phyloP scores from a whole-genome alignment of 139 green algal genomes.

The Penium margaritaceum region DNA sequence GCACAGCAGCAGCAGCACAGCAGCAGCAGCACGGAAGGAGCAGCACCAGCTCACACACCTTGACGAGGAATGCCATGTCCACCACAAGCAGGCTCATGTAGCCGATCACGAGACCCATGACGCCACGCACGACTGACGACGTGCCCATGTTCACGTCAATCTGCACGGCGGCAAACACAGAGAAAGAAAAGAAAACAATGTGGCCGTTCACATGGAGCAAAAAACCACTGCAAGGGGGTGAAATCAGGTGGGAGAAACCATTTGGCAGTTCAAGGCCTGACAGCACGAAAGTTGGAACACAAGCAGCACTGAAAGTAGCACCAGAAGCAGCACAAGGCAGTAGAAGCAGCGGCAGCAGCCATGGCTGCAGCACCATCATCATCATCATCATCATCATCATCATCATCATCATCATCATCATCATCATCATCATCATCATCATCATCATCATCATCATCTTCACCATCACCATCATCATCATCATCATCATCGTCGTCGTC shows the following conservation, averaged over 20 bases:
- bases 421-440: conserved; percentile 6
- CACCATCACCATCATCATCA: conserved; percentile 1
- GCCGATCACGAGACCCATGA: conserved; percentile 18
- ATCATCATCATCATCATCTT: conserved; percentile 7
- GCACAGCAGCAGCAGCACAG: neutral
- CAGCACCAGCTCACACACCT: conserved; percentile 17
- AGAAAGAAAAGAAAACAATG: too few relatives aligned
- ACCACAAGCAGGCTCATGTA: conserved; percentile 38
- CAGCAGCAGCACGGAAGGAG: neutral
- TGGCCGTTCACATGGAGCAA: too few relatives aligned
- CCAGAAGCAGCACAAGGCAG: too few relatives aligned
- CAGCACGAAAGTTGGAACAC: too few relatives aligned
- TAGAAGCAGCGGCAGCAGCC: too few relatives aligned
- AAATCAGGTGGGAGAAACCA: too few relatives aligned
- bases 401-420: conserved; percentile 6
- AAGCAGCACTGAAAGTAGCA: too few relatives aligned
- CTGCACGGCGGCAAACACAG: too few relatives aligned
- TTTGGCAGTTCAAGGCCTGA: too few relatives aligned
- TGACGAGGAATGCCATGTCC: conserved; percentile 33
- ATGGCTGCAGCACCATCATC: neutral
- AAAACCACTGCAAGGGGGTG: too few relatives aligned
- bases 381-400: conserved; percentile 7
- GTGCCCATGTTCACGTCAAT: conserved; percentile 23
- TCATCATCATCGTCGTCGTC: neutral
- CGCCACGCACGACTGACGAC: conserved; percentile 9